phyloP scores from a whole-genome alignment of 2,329 filamentous ascomycete species.

The Lojkania enalia region DNA sequence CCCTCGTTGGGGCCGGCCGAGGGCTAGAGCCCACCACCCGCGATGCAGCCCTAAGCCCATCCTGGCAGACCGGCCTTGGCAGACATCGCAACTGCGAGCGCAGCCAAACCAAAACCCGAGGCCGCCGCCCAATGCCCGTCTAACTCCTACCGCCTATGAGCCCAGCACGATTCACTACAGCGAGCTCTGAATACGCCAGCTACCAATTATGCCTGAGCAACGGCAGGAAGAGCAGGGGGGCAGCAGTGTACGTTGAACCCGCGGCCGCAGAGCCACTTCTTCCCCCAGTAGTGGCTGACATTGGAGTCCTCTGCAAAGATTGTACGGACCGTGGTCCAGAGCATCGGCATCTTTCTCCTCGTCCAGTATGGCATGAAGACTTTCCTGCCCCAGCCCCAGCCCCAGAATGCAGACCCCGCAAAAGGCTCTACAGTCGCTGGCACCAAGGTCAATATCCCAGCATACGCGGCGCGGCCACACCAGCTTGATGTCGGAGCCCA shows the following conservation, averaged over 20 bases:
- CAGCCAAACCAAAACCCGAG: constrained; percentile 1
- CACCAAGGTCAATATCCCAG: constrained; percentile 40
- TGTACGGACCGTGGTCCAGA: constrained; percentile 53
- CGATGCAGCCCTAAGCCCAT: too few relatives aligned
- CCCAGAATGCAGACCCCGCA: constrained; percentile 21
- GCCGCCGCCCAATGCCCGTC: constrained; percentile 8
- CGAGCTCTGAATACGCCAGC: not conserved
- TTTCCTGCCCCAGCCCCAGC: constrained; percentile 50
- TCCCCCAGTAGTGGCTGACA: too few relatives aligned
- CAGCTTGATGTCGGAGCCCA: constrained; percentile 57
- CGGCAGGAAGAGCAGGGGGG: constrained; percentile 25
- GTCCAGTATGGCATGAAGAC: constrained; percentile 61
- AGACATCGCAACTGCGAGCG: constrained; percentile 5
- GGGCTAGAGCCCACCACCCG: too few relatives aligned
- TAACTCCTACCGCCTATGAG: not conserved
- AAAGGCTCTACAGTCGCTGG: constrained; percentile 23
- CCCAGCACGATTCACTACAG: not conserved
- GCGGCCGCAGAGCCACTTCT: constrained; percentile 22
- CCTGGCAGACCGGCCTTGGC: constrained; percentile 9
- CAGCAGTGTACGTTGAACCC: constrained; percentile 7
- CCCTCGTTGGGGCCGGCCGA: too few relatives aligned
- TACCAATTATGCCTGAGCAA: constrained; percentile 36
- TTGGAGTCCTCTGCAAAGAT: too few relatives aligned
- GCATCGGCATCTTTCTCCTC: constrained; percentile 62
- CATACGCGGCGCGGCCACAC: constrained; percentile 40